Conservation (phyloP, 192 early-diverging fungal species). For the Backusella circina region DNA sequence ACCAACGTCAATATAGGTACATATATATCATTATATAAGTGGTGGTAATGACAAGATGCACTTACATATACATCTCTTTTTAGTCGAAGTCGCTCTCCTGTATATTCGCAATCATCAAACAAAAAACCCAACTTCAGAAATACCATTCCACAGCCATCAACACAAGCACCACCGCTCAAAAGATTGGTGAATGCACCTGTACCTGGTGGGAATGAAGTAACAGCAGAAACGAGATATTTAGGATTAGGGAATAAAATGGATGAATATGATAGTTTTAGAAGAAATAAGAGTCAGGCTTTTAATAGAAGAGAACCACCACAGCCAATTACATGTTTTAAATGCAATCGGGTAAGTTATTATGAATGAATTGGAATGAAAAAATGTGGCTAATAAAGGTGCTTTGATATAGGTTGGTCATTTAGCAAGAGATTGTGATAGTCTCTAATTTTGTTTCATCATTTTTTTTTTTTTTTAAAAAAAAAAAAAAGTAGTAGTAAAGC, state of each 20-base stretch:
- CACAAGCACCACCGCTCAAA: not conserved
- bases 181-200: constrained; percentile 2
- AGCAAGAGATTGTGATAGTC: constrained; percentile 19
- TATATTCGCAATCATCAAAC: not conserved
- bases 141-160: not conserved
- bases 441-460: not conserved
- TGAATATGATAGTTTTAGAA: constrained; percentile 18
- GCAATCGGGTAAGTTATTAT: constrained; percentile 2
- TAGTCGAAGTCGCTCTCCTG: constrained; percentile 5
- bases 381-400: not conserved
- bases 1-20: not conserved
- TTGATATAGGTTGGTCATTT: constrained; percentile 20
- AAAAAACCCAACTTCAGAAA: not conserved
- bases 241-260: not conserved
- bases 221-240: not conserved
- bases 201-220: not conserved
- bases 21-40: not conserved
- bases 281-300: constrained; percentile 17
- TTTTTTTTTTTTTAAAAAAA: not conserved
- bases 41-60: no score
- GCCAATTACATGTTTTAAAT: constrained; percentile 13
- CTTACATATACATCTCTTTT: not conserved
- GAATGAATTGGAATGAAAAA: not conserved
- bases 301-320: constrained; percentile 7
- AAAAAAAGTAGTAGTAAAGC: not conserved